Base-by-base conservation (phyloP, 768 basidiomycete genomes). In the Cystobasidium tubakii region DNA sequence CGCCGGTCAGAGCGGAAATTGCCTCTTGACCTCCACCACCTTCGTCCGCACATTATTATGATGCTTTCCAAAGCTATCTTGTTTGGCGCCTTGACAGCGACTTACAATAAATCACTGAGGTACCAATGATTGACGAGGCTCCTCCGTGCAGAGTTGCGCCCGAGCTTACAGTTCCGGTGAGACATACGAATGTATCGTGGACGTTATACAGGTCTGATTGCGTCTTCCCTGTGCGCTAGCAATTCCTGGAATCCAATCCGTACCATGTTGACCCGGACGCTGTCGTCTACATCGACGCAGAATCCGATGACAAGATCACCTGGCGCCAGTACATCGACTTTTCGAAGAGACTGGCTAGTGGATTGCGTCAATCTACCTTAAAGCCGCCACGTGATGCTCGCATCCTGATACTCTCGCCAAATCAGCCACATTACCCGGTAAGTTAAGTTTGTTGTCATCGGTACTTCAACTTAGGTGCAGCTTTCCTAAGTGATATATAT, bases 231-330 rank as follows among this genome's bases (percentile, higher is more conserved):
- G 33, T 44, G 1, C n/a, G 29, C 1, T 36, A 43, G 27, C 43
- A 66, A 53, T 66, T 39, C 17, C 21, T 66, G n/a, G 65, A 66
- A 27, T 42, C 34, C 21, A 66, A 66, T 43, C 65, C 65, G 31
- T 66, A 66, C 44, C 65, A 66, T 33, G 50, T 44, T 15, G 21
- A 33, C 4, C 34, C 42, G 15, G 44, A 66, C 19, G n/a, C 27
- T 15, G 65, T 50, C 4, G 65, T 66, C 65, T 66, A 66, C 44
- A 50, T 66, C 21, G 63, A 66, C 27, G 65, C 65, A 43, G 44
- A 66, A 23, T 44, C 65, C 19, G 65, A 29, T 19, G 44, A 66
- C 6, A 21, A 33, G 31, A 66, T 66, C 42, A 66, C 65, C 50
- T 66, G 65, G 65, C 31, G 21, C 12, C 13, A 44, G 4, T 66